Evolutionary conservation across 2,329 filamentous ascomycete genomes (phyloP).

Genomic region (Fusarium papillatum): DNA sequence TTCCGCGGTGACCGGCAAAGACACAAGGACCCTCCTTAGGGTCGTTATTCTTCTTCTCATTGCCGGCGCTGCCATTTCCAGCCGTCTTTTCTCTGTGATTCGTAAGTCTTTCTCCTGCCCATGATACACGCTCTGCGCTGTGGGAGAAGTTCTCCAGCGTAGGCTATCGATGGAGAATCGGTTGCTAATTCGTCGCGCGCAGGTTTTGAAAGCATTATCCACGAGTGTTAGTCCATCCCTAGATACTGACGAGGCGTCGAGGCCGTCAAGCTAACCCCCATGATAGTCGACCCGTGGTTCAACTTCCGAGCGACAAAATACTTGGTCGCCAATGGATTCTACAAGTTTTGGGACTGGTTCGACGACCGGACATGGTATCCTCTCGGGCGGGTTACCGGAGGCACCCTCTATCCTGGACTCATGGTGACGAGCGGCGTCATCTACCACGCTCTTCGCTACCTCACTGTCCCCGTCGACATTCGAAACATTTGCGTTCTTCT

Average conservation of each 20-base stretch:
- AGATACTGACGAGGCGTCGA: constrained; percentile 23
- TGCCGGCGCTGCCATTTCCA: constrained; percentile 90
- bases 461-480: constrained; percentile 96
- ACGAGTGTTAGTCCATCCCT: constrained; percentile 85
- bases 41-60: constrained; percentile 93
- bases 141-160: background rate
- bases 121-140: constrained; percentile 19
- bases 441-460: constrained; percentile 91
- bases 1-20: constrained; percentile 84
- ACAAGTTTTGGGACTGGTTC: constrained; percentile 99
- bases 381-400: constrained; percentile 96
- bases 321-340: constrained; percentile 95
- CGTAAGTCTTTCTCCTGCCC: constrained; percentile 69
- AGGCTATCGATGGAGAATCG: background rate
- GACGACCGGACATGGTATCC: constrained; percentile 99
- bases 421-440: constrained; percentile 99
- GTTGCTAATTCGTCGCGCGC: constrained; percentile 47
- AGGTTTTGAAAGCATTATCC: constrained; percentile 99
- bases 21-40: constrained; percentile 86
- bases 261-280: constrained; percentile 44
- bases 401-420: constrained; percentile 97
- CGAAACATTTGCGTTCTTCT: constrained; percentile 98
- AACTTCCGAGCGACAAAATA: constrained; percentile 99
- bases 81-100: constrained; percentile 98
- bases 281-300: constrained; percentile 97